Conservation (phyloP, 1,284 basidiomycete species). For the Rhodotorula mucilaginosa region DNA sequence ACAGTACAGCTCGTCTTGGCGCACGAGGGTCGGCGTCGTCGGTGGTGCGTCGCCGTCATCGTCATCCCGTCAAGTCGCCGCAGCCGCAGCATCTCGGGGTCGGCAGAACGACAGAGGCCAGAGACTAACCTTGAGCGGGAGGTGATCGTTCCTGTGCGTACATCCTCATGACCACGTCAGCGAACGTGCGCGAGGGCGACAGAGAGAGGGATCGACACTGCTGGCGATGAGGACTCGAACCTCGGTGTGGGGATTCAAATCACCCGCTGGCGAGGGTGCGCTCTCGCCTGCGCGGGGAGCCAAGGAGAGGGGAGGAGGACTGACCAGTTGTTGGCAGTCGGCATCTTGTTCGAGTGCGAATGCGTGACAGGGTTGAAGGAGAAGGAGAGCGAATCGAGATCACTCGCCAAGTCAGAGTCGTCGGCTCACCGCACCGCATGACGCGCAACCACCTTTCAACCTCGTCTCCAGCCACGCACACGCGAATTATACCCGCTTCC, state of each 20-base stretch:
- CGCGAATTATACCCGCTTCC: neutral
- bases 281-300: too few relatives aligned
- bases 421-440: neutral
- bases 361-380: neutral
- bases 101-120: too few relatives aligned
- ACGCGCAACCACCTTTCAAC: neutral
- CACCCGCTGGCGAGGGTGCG: too few relatives aligned
- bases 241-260: too few relatives aligned
- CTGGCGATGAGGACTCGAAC: neutral
- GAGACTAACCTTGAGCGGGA: slow-evolving; percentile 32
- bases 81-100: too few relatives aligned
- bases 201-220: neutral
- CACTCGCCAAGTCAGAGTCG: neutral
- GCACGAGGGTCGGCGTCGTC: too few relatives aligned
- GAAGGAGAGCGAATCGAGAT: neutral
- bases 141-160: slow-evolving; percentile 32
- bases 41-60: too few relatives aligned
- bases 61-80: too few relatives aligned
- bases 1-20: too few relatives aligned
- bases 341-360: neutral
- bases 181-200: neutral
- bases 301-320: neutral
- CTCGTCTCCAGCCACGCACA: too few relatives aligned
- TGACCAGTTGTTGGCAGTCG: slow-evolving; percentile 16
- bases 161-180: neutral